Evolutionary conservation across 2,329 filamentous ascomycete species (phyloP).

Genomic region (Colletotrichum gigasporum): DNA sequence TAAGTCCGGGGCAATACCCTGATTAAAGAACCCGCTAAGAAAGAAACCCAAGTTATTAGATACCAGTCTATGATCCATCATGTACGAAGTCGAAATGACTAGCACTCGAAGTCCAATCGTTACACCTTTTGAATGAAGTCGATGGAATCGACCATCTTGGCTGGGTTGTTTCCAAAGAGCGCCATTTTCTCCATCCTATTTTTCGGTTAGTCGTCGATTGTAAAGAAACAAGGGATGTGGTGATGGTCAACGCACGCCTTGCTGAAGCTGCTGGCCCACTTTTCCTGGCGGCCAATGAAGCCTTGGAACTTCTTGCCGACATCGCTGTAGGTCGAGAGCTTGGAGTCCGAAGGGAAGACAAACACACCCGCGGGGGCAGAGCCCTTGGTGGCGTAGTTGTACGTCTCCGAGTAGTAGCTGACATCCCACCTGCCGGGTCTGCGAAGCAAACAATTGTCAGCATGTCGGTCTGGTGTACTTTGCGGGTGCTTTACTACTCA

Average conservation of each 20-base stretch:
- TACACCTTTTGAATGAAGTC: background rate
- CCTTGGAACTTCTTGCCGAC: slow-evolving; percentile 46
- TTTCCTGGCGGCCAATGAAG: slow-evolving; percentile 49
- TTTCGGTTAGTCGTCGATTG: slow-evolving; percentile 49
- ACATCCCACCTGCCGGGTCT: slow-evolving; percentile 61
- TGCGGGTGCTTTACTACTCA: too few relatives aligned
- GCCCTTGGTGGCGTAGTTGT: slow-evolving; percentile 40
- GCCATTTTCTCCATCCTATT: slow-evolving; percentile 49
- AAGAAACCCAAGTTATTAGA: too few relatives aligned
- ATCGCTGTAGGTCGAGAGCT: slow-evolving; percentile 45
- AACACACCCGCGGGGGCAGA: slow-evolving; percentile 46
- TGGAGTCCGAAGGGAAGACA: slow-evolving; percentile 52
- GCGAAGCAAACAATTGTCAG: too few relatives aligned
- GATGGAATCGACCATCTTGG: slow-evolving; percentile 63
- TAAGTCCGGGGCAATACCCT: too few relatives aligned
- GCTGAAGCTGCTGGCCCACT: slow-evolving; percentile 9
- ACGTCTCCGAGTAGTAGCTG: slow-evolving; percentile 56
- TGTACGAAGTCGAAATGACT: too few relatives aligned
- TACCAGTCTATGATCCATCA: too few relatives aligned
- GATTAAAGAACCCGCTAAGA: too few relatives aligned
- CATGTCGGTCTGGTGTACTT: background rate
- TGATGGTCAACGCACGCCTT: slow-evolving; percentile 4
- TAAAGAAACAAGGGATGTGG: slow-evolving; percentile 56
- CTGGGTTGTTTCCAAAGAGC: slow-evolving; percentile 65
- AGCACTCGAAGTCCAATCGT: too few relatives aligned